Evolutionary conservation across 2,329 filamentous ascomycete species (phyloP), one percentile per base, ranked within the genome.

Genomic region (Dactylellina cionopaga): DNA sequence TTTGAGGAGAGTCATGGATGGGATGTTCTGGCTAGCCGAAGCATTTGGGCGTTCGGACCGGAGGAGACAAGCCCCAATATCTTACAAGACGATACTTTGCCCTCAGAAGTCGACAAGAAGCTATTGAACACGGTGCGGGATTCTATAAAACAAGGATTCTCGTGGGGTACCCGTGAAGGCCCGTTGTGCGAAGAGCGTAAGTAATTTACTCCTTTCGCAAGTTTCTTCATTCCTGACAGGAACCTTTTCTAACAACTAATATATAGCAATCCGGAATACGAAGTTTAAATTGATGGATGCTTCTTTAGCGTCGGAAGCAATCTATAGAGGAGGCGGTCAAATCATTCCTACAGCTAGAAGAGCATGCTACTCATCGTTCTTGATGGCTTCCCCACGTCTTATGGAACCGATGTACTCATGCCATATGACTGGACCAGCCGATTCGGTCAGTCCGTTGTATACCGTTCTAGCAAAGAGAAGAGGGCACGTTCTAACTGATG

Each of bases 21-120:
- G 90, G 95, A 99, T 82, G 88, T 97, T 77, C 85, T 99, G 74
- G 94, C 95, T 11, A 92, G 92, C 22, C 87, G 95, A 78, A 97
- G 93, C 79, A 96, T 99, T 78, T 99, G 95, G 95, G 95, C 95
- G 0, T 99, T 99, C 82, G 95, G 95, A 1, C 95, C 95, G 2
- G 94, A 98, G 68, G 95, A 99, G 75, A 90, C 89, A 83, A 91
- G 93, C 0, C 92, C 95, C 4, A 99, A 99, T 80, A 95, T 99
- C 75, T 83, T 99, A 52, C 93, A 97, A 81, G 95, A 99, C 80
- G 95, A 99, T 80, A 99, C 95, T 15, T 84, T 99, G 15, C 93
- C 94, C 2, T 92, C 91, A 22, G 93, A 97, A 80, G 92, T 98
- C 73, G 93, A 99, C 82, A 95, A 96, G 82, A 96, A 94, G 81